Conservation (phyloP, 2,329 filamentous ascomycete genomes). For the Ceratocystis cacaofunesta region DNA sequence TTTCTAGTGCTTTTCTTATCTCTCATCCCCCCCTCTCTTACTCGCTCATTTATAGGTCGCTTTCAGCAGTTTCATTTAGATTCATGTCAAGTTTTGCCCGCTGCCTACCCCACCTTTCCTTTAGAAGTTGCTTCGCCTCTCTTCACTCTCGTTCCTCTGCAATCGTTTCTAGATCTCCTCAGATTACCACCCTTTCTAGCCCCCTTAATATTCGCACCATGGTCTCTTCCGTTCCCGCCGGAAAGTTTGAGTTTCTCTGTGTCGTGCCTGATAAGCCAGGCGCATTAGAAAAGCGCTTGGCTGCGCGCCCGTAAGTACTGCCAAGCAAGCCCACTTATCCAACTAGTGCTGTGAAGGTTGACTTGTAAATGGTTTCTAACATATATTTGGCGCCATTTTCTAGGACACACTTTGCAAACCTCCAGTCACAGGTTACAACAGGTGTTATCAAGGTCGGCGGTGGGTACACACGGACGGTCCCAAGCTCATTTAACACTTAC, state of each 20-base stretch:
- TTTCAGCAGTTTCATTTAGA: neutral
- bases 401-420: conserved; percentile 38
- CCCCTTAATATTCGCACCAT: conserved; percentile 20
- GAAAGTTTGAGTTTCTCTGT: conserved; percentile 51
- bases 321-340: neutral
- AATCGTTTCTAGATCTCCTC: neutral
- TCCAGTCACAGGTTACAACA: conserved; percentile 37
- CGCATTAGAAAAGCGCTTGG: conserved; percentile 43
- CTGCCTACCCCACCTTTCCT: neutral
- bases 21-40: too few species aligned
- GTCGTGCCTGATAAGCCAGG: conserved; percentile 53
- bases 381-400: neutral
- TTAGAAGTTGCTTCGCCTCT: neutral
- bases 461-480: conserved; percentile 25
- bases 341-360: neutral
- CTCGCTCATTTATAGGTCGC: too few species aligned
- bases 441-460: conserved; percentile 52
- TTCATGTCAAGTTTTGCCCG: neutral
- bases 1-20: too few species aligned
- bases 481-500: neutral
- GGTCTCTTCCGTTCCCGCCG: conserved; percentile 20
- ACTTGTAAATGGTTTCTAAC: neutral
- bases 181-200: neutral
- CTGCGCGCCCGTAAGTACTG: conserved; percentile 39
- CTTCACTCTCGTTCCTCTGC: neutral